Percentiles rank a stretch among this genome's conserved stretches.
These are phyloP conservation scores for Wickerhamiella sorbophila DNA, from an alignment of 805 yeast genomes.

Conservation along the genomic window DNA sequence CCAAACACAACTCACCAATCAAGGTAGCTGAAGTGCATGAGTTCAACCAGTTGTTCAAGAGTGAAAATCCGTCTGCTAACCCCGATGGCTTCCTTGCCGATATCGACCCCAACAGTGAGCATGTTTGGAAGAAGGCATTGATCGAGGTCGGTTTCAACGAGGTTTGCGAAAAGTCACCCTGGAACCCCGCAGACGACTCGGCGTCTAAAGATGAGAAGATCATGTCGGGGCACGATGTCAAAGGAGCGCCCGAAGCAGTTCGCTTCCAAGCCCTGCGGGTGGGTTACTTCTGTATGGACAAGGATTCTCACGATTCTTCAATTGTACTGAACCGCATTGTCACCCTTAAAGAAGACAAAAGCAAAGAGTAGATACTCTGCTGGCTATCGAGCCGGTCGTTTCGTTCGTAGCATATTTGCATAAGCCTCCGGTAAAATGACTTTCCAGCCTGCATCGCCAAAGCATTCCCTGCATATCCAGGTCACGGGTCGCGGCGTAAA, in stretches of 20 bases:
- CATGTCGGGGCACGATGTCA: constrained; percentile 49
- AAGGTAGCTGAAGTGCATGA: constrained; percentile 63
- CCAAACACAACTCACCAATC: constrained; percentile 47
- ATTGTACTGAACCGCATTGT: constrained; percentile 82
- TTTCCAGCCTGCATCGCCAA: no score
- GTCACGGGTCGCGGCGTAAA: no score
- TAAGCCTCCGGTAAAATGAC: no score
- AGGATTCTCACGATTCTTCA: constrained; percentile 47
- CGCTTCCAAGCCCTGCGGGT: constrained; percentile 96
- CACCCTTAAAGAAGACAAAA: constrained; percentile 67
- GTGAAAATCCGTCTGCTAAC: constrained; percentile 79
- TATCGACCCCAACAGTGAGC: constrained; percentile 67
- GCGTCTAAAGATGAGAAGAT: constrained; percentile 38
- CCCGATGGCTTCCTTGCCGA: constrained; percentile 84
- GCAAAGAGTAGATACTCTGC: constrained; percentile 20
- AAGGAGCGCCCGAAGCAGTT: constrained; percentile 58
- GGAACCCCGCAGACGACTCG: constrained; percentile 41
- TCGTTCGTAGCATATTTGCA: no score
- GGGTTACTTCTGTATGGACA: constrained; percentile 88
- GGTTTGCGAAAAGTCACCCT: constrained; percentile 56
- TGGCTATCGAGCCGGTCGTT: neutral
- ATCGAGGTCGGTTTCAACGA: constrained; percentile 67
- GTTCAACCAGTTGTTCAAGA: constrained; percentile 73
- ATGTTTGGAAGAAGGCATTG: constrained; percentile 46
- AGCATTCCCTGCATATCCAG: no score